phyloP scores from a whole-genome alignment of 192 early-diverging fungal genomes.

The Physocladia obscura region DNA sequence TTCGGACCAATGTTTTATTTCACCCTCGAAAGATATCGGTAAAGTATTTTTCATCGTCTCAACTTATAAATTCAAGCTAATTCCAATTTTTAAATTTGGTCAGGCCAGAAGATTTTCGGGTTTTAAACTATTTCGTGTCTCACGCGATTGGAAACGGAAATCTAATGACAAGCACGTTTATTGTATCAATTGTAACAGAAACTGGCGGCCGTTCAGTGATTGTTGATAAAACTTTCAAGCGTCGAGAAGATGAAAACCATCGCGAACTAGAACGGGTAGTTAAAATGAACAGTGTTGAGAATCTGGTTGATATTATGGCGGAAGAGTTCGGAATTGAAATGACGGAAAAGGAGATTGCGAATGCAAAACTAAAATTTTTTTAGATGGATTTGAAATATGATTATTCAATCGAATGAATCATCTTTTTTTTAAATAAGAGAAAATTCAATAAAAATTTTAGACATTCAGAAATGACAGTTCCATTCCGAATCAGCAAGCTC shows the following conservation, averaged over 20 bases:
- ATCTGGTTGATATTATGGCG: slow-evolving; percentile 4
- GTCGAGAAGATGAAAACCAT: neutral
- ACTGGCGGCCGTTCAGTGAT: neutral
- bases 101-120: slow-evolving; percentile 2
- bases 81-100: too few species aligned
- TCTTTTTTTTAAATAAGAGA: too few species aligned
- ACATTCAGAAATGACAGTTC: neutral
- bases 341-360: neutral
- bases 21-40: slow-evolving; percentile 4
- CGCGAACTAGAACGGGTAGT: neutral
- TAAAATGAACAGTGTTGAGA: neutral
- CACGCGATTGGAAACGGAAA: neutral
- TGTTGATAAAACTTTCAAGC: slow-evolving; percentile 6
- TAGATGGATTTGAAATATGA: too few species aligned
- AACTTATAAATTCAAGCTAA: too few species aligned
- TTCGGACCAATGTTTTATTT: neutral
- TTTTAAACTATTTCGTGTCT: slow-evolving; percentile 1
- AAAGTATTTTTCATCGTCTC: too few species aligned
- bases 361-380: too few species aligned
- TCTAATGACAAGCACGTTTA: neutral
- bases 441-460: too few species aligned
- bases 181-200: neutral
- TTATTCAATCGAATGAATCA: too few species aligned
- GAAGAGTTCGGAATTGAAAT: neutral
- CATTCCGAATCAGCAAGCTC: neutral